Conservation (phyloP, 169 alveolate species). For the Cryptosporidium andersoni region DNA sequence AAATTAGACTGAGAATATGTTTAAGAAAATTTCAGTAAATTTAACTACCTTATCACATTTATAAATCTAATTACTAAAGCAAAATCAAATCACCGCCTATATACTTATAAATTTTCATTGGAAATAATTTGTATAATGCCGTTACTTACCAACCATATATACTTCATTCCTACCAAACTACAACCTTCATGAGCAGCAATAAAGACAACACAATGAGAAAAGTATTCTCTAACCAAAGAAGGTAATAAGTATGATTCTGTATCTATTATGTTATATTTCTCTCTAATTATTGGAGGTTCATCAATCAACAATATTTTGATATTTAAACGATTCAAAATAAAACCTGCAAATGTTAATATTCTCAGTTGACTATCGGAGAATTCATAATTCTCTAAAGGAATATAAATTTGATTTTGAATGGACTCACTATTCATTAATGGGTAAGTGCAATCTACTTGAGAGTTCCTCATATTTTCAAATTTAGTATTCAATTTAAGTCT, state of each 20-base stretch:
- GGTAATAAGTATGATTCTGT: slow-evolving; percentile 17
- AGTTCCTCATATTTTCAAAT: not conserved
- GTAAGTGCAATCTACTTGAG: not conserved
- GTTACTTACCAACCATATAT: too few relatives aligned
- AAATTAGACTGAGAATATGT: too few relatives aligned
- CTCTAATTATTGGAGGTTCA: slow-evolving; percentile 16
- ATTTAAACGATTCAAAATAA: slow-evolving; percentile 12
- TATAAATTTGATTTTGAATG: too few relatives aligned
- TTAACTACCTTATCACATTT: too few relatives aligned
- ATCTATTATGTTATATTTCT: slow-evolving; percentile 1
- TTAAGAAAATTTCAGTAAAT: too few relatives aligned
- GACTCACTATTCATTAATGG: not conserved
- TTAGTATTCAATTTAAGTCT: not conserved
- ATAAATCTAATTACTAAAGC: too few relatives aligned
- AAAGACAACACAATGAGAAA: slow-evolving; percentile 26
- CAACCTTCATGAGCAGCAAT: slow-evolving; percentile 27
- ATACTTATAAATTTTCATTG: too few relatives aligned
- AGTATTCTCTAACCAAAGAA: slow-evolving; percentile 28
- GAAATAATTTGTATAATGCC: too few relatives aligned
- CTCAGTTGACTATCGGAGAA: slow-evolving; percentile 9
- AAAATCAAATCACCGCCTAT: too few relatives aligned
- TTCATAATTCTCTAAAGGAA: not conserved
- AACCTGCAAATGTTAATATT: slow-evolving; percentile 20
- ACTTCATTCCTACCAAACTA: too few relatives aligned
- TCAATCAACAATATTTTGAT: slow-evolving; percentile 32